Conservation (phyloP, 1,139 yeast genomes). For the Taiozyma onychis region DNA sequence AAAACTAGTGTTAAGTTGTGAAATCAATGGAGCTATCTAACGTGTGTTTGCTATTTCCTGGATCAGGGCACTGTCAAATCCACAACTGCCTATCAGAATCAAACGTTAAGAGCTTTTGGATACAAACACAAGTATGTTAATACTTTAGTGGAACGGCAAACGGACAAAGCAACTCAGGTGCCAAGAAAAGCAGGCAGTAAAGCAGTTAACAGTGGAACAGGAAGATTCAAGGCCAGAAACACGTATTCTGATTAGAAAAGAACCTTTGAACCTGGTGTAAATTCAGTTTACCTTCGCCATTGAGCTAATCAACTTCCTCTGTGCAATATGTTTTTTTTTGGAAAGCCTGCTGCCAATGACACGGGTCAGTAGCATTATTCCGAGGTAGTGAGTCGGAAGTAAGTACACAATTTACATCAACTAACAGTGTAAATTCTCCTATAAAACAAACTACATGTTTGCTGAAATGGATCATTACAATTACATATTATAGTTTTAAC, state of each 20-base stretch:
- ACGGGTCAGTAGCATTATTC: not conserved
- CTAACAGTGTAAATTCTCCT: not conserved
- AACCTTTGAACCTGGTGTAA: not conserved
- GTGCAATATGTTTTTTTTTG: not conserved
- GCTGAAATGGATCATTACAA: not conserved
- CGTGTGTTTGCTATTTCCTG: not conserved
- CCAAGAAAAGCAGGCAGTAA: not conserved
- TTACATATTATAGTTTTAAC: not conserved
- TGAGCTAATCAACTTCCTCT: not conserved
- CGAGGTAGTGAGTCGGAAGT: not conserved
- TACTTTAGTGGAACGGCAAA: not conserved
- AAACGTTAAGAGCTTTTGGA: not conserved
- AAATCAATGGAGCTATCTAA: not conserved
- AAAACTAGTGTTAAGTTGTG: not conserved
- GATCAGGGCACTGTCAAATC: not conserved
- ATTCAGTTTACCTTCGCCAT: not conserved
- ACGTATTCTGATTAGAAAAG: not conserved
- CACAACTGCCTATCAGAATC: not conserved
- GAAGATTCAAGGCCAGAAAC: not conserved
- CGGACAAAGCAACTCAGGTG: not conserved
- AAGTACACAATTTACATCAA: not conserved
- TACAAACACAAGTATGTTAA: not conserved
- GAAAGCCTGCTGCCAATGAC: not conserved
- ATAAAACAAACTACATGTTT: not conserved
- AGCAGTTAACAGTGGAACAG: not conserved